Percentiles rank a stretch among this genome's conserved stretches.
These are phyloP conservation scores for Phytophthora aleatoria DNA, from an alignment of 352 stramenopile genomes.

Conservation along the genomic window DNA sequence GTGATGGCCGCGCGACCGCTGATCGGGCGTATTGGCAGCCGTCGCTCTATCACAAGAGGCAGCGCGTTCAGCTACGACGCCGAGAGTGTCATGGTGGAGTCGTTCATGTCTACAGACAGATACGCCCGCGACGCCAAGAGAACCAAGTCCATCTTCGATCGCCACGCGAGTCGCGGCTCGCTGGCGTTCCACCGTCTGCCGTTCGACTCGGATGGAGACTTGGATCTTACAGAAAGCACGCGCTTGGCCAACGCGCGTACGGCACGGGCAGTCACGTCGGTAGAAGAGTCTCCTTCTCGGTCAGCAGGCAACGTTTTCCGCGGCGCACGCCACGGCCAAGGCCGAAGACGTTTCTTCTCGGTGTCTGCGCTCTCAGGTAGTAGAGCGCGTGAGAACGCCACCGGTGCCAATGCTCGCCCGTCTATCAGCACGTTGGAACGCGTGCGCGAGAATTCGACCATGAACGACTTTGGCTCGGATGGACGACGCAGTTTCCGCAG, in stretches of 20 bases:
- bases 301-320: constrained; percentile 76
- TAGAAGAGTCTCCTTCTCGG: constrained; percentile 17
- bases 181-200: constrained; percentile 74
- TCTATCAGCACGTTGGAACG: constrained; percentile 9
- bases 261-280: constrained; percentile 24
- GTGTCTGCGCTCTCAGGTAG: constrained; percentile 19
- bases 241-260: constrained; percentile 6
- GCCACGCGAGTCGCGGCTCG: constrained; percentile 84
- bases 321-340: constrained; percentile 56
- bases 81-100: constrained; percentile 90
- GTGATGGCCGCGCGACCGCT: constrained; percentile 36
- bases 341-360: constrained; percentile 62
- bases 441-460: constrained; percentile 23
- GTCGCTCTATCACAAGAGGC: constrained; percentile 51
- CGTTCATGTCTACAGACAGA: constrained; percentile 83
- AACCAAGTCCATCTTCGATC: constrained; percentile 70
- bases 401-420: background rate
- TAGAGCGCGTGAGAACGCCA: constrained; percentile 13
- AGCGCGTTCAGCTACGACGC: constrained; percentile 90
- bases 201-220: constrained; percentile 30
- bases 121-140: constrained; percentile 52
- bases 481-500: constrained; percentile 27
- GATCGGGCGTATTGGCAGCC: constrained; percentile 37
- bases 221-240: constrained; percentile 15
- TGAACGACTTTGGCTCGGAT: constrained; percentile 19